Evolutionary conservation across 2,329 filamentous ascomycete genomes (phyloP), one percentile per base, ranked within the genome.

Genomic region (Cytospora leucostoma): DNA sequence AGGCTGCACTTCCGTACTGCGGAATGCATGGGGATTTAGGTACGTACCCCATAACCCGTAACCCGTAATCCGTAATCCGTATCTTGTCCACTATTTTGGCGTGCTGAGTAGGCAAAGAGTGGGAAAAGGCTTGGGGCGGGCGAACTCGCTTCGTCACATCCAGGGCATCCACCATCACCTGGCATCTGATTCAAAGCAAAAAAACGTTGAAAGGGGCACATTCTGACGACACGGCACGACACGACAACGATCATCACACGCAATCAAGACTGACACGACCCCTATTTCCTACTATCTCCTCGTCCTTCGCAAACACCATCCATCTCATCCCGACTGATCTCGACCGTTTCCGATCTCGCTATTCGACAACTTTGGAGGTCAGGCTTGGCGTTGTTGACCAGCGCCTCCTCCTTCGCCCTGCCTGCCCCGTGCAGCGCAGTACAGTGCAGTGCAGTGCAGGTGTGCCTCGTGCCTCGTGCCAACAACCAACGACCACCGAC

Each of bases 371-470:
- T 10, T 47, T 19, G n/a, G 44, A 47, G 52, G 17, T 37, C 50
- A 38, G 33, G 40, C 35, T 55, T 61, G 56, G 56, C n/a, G 62
- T 56, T 59, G 56, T 59, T 55, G 61, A 62, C 55, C 61, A 17
- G 32, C 61, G 49, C 60, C 60, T 63, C 51, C 62, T 63, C 50
- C 52, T 49, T 40, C 50, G 8, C 50, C 19, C 27, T 63, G 61
- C 61, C 61, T 63, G 61, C 61, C 61, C 56, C 49, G 61, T 59
- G 38, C 56, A 44, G 52, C 32, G 10, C n/a, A 34, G 33, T 15
- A n/a, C 32, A 51, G 44, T 33, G 32, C 35, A 32, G 21, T 19
- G 12, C n/a, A 34, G 38, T 56, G 37, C 53, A 27, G 53, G 32
- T 32, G 40, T 56, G 54, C 52, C 59, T 61, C 40, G 60, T 52